phyloP scores from a whole-genome alignment of 2,329 filamentous ascomycete species.

The Sarocladium kiliense region DNA sequence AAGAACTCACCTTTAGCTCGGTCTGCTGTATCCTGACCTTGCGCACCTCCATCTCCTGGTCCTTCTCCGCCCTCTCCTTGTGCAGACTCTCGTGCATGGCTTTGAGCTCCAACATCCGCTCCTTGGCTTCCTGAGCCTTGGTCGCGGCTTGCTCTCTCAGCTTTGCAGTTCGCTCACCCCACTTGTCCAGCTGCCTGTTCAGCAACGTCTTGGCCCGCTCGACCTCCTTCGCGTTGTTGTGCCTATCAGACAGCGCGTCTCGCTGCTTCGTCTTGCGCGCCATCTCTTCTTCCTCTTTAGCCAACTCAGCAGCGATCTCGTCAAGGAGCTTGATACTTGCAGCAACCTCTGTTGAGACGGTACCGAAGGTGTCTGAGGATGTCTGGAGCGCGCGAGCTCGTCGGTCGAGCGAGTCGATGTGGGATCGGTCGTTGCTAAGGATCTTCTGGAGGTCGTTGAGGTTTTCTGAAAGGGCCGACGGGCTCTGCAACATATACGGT shows the following conservation, averaged over 20 bases:
- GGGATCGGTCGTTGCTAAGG: constrained; percentile 70
- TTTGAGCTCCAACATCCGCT: constrained; percentile 85
- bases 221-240: constrained; percentile 85
- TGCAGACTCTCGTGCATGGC: constrained; percentile 74
- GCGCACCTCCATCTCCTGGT: constrained; percentile 85
- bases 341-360: constrained; percentile 79
- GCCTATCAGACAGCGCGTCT: constrained; percentile 81
- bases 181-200: constrained; percentile 77
- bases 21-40: constrained; percentile 95
- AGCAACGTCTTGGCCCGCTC: constrained; percentile 82
- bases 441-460: constrained; percentile 78
- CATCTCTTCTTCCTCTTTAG: constrained; percentile 88
- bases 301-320: constrained; percentile 77
- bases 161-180: constrained; percentile 81
- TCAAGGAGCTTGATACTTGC: constrained; percentile 85
- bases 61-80: constrained; percentile 81
- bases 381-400: constrained; percentile 87
- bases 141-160: constrained; percentile 73
- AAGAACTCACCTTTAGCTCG: constrained; percentile 78
- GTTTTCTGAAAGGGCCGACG: constrained; percentile 73
- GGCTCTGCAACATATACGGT: constrained; percentile 88
- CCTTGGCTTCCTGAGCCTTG: constrained; percentile 75
- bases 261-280: constrained; percentile 73
- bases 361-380: constrained; percentile 80
- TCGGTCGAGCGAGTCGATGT: constrained; percentile 83